These are phyloP conservation scores for Claviceps maximensis DNA, from an alignment of 2,329 filamentous ascomycete genomes.

Conservation along the genomic window DNA sequence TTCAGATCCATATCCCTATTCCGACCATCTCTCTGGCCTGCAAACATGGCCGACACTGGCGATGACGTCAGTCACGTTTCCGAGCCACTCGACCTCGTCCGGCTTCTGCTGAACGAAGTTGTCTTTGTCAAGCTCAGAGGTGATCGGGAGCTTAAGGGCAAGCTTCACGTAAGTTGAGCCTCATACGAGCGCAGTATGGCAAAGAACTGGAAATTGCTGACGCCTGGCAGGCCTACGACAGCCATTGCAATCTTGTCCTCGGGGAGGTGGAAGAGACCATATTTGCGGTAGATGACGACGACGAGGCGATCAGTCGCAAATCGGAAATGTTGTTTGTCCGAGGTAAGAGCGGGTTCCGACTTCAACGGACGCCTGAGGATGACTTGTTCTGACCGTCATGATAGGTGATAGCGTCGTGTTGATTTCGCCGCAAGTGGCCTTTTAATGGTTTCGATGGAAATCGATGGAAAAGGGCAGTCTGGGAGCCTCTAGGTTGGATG, in stretches of 20 bases:
- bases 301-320: conserved; percentile 92
- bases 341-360: conserved; percentile 30
- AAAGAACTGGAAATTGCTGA: neutral
- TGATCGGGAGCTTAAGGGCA: conserved; percentile 87
- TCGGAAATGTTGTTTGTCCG: conserved; percentile 97
- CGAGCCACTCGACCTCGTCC: conserved; percentile 91
- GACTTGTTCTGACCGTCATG: neutral
- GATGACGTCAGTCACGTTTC: conserved; percentile 61
- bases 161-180: conserved; percentile 59
- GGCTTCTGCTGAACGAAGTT: conserved; percentile 84
- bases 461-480: neutral
- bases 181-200: neutral
- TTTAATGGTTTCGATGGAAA: conserved; percentile 14
- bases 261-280: conserved; percentile 97
- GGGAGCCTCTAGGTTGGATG: neutral
- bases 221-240: conserved; percentile 72
- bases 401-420: conserved; percentile 60
- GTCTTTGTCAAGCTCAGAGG: conserved; percentile 96
- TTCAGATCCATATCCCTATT: neutral
- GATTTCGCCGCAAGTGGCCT: conserved; percentile 48
- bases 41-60: conserved; percentile 67
- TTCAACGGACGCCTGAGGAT: conserved; percentile 14
- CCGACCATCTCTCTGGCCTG: no score
- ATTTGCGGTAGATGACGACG: conserved; percentile 82
- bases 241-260: conserved; percentile 92